A percentile compares a stretch with the other conserved stretches of the same genome.
These are phyloP conservation scores for Lantana camara DNA, from an alignment of 257 asterid species.

Conservation along the genomic window DNA sequence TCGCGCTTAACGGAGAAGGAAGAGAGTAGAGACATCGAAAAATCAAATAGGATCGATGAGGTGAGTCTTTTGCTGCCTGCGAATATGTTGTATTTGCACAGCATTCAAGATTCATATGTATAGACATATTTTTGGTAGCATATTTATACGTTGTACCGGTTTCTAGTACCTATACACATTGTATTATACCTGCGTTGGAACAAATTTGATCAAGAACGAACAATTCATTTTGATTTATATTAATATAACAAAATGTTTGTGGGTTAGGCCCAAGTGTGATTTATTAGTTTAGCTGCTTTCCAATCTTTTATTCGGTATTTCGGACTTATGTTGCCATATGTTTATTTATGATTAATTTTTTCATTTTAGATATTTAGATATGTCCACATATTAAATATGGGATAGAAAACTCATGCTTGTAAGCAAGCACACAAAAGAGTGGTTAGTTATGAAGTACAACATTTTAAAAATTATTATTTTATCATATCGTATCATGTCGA, in stretches of 20 bases:
- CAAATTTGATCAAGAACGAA: background rate
- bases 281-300: too few species aligned
- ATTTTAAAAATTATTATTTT: too few species aligned
- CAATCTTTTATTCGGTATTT: too few species aligned
- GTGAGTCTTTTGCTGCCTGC: constrained; percentile 14
- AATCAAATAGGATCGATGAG: background rate
- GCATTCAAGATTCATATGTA: background rate
- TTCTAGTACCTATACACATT: constrained; percentile 19
- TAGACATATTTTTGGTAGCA: constrained; percentile 18
- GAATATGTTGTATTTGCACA: background rate
- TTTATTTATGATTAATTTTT: too few species aligned
- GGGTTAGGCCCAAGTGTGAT: constrained; percentile 25
- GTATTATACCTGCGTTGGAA: constrained; percentile 1
- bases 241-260: background rate
- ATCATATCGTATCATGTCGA: too few species aligned
- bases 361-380: too few species aligned
- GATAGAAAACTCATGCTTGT: too few species aligned
- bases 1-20: background rate
- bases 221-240: background rate
- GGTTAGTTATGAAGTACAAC: too few species aligned
- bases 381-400: too few species aligned
- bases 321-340: too few species aligned
- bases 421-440: too few species aligned
- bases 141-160: constrained; percentile 3
- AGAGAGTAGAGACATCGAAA: background rate